Percentiles rank a stretch among this genome's conserved stretches.
phyloP scores from a whole-genome alignment of 495 filamentous ascomycete species.

The Letharia columbiana region DNA sequence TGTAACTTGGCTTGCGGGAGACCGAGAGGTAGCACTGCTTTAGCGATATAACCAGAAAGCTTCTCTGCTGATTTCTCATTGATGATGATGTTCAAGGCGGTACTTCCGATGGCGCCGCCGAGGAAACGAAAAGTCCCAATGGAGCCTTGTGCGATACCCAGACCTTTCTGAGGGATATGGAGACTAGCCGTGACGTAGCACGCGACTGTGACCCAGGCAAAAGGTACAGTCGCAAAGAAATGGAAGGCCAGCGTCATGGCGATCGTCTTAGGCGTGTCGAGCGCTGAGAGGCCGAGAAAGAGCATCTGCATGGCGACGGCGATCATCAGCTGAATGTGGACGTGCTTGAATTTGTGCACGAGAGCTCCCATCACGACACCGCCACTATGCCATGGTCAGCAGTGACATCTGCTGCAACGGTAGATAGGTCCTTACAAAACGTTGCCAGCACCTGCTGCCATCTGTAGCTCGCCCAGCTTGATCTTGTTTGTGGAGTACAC shows the following conservation, averaged over 20 bases:
- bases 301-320: constrained; percentile 16
- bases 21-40: too few species aligned
- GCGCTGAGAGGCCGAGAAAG: constrained; percentile 11
- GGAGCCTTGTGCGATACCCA: background rate
- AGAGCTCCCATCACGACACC: too few species aligned
- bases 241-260: constrained; percentile 13
- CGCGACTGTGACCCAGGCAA: constrained; percentile 15
- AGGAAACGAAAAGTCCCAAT: too few species aligned
- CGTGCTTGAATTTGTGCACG: too few species aligned
- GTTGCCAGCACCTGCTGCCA: constrained; percentile 12
- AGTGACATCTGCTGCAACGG: too few species aligned
- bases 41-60: too few species aligned
- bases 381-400: too few species aligned
- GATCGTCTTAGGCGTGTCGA: constrained; percentile 11
- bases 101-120: too few species aligned
- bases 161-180: constrained; percentile 14
- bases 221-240: constrained; percentile 17
- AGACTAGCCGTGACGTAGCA: constrained; percentile 17
- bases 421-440: background rate
- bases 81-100: too few species aligned
- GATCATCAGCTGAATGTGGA: background rate
- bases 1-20: too few species aligned
- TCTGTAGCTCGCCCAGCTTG: constrained; percentile 12
- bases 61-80: too few species aligned
- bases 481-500: constrained; percentile 15